phyloP scores from a whole-genome alignment of 108 stramenopile genomes.

The Seminavis robusta region DNA sequence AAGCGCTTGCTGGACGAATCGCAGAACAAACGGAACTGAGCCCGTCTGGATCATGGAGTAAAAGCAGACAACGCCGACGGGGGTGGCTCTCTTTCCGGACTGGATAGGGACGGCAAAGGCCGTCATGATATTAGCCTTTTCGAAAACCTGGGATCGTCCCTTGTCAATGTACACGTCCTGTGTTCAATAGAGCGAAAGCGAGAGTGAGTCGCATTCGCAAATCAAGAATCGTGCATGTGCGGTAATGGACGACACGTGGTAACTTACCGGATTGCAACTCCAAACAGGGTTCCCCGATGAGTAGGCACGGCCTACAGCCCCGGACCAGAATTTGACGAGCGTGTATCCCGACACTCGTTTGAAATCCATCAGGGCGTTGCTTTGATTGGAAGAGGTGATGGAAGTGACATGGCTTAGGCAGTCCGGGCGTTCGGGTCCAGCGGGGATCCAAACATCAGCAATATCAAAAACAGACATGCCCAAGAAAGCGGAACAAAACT shows the following conservation, averaged over 20 bases:
- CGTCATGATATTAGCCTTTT: conserved; percentile 63
- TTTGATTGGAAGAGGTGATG: conserved; percentile 45
- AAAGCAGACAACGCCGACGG: conserved; percentile 73
- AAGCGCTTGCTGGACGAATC: conserved; percentile 87
- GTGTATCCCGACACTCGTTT: conserved; percentile 32
- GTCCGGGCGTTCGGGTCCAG: conserved; percentile 24
- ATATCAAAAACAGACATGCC: conserved; percentile 94
- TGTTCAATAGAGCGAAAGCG: too few relatives aligned
- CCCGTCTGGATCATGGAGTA: conserved; percentile 73
- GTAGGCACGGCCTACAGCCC: conserved; percentile 81
- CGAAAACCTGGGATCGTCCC: conserved; percentile 46
- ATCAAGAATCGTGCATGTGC: neutral
- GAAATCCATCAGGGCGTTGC: conserved; percentile 46
- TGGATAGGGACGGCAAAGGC: conserved; percentile 81
- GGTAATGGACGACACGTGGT: neutral
- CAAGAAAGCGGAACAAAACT: conserved; percentile 89
- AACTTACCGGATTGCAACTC: conserved; percentile 66
- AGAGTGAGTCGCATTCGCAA: too few relatives aligned
- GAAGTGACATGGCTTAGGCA: conserved; percentile 54
- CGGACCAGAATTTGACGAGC: conserved; percentile 65
- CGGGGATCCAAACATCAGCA: conserved; percentile 88
- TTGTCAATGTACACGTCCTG: conserved; percentile 63
- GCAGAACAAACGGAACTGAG: conserved; percentile 80
- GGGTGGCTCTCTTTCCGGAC: conserved; percentile 50
- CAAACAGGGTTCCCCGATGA: conserved; percentile 87